Evolutionary conservation across 495 filamentous ascomycete genomes (phyloP), one percentile per base, ranked within the genome.

Genomic region (Amorphotheca resinae): DNA sequence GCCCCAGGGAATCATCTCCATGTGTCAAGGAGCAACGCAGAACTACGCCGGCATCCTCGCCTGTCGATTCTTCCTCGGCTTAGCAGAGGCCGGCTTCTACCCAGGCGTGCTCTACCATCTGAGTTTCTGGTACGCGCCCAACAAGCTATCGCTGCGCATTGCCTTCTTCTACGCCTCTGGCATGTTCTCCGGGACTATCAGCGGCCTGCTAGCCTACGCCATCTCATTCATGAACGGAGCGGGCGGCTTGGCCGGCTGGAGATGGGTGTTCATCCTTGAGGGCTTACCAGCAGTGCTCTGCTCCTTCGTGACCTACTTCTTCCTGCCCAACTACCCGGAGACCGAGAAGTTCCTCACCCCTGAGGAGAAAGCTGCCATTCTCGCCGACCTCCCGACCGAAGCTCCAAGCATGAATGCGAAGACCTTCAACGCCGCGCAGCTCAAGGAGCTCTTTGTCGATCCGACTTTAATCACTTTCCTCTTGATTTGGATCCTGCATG

Each of bases 51-150:
- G 80, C 5, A 65, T 86, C 30, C 77, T 84, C 51, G 68, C 74
- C n/a, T 62, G 79, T 55, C 63, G 79, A 40, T 82, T 69, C 70
- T 65, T 80, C 34, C 55, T 83, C 22, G 80, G 82, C 16, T 80
- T 83, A 66, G 65, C 74, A 1, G 83, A 88, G 56, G 70, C 73
- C 33, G 82, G 74, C 3, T 87, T 87, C 62, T 84, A 82, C 51
- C 82, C 83, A 0, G 58, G 80, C 25, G 82, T 70, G 16, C 68
- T 72, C 48, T 72, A 70, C 45, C 70, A 69, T 35, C 61, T 62
- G 41, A 64, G 59, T 0, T 60, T 55, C 3, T 87, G 87, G 58
- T 88, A 87, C 50, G 74, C 77, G 20, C 75, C 82, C 22, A 73
- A 73, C 14, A 80, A 87, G 55, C 65, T 88, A 8, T 81, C 80